Percentiles rank a stretch among this genome's conserved stretches.
Conservation (phyloP, 2,329 filamentous ascomycete genomes). For the Thyridium curvatum region DNA sequence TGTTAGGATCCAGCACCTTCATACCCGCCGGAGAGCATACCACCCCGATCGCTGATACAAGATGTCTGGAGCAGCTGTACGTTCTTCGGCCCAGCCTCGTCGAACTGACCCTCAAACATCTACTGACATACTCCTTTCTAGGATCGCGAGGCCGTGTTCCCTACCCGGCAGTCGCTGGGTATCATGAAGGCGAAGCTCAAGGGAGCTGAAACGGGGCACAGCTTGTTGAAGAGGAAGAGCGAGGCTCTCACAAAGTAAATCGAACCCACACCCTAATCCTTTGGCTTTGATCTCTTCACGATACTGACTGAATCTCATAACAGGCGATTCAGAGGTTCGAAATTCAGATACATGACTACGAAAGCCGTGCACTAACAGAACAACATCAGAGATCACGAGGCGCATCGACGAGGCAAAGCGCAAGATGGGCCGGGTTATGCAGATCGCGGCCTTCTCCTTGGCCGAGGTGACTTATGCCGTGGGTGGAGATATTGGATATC, state of each 20-base stretch:
- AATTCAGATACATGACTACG: constrained; percentile 6
- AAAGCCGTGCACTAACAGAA: neutral
- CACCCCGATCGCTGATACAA: too few species aligned
- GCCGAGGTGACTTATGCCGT: constrained; percentile 97
- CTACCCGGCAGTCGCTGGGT: constrained; percentile 92
- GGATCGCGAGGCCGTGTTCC: constrained; percentile 95
- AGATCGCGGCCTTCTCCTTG: constrained; percentile 94
- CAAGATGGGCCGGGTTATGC: constrained; percentile 99
- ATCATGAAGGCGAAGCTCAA: constrained; percentile 98
- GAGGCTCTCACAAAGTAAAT: constrained; percentile 93
- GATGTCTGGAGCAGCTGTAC: constrained; percentile 16
- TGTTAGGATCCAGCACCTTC: too few species aligned
- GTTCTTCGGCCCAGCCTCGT: neutral
- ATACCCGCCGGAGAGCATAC: too few species aligned
- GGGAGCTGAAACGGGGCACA: constrained; percentile 86
- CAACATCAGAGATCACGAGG: constrained; percentile 72
- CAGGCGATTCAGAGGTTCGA: constrained; percentile 81
- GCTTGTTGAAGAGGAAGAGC: constrained; percentile 92
- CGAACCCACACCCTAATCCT: too few species aligned
- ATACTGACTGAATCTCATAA: constrained; percentile 2
- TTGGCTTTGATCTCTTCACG: neutral
- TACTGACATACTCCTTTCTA: constrained; percentile 26
- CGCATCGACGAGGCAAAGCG: constrained; percentile 98
- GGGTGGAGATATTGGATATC: constrained; percentile 91
- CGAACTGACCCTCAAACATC: neutral